Base-by-base conservation (phyloP, 805 yeast species). In the Pichia nanzhaoensis region DNA sequence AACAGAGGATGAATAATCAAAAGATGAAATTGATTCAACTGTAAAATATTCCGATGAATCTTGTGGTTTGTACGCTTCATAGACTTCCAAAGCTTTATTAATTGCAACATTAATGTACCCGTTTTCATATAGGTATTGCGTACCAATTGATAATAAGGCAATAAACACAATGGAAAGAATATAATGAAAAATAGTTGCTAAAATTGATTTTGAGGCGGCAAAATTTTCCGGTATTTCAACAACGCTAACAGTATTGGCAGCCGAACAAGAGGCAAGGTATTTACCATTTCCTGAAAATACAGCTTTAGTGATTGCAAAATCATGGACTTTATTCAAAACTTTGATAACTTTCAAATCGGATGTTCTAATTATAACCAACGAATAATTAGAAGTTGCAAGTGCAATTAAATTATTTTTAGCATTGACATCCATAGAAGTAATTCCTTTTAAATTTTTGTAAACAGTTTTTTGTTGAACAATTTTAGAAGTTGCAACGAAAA, bases 261-360 rank as follows among this genome's bases (percentile, higher is more conserved):
- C 95, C 30, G 91, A 82, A 0, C 79, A 82, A 19, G 87, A 75
- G 3, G 87, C 91, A 40, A 87, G 64, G 45, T 71, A 71, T 41
- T 74, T 65, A 7, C 90, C 88, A 57, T 78, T 71, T 13, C 84
- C 82, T 4, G 88, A 80, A 48, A 87, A 80, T 2, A 77, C 67
- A 9, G 86, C 77, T 37, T 75, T 73, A 0, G 96, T 88, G 42
- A 88, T 80, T 21, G 95, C 88, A 60, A 85, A 85, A 8, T 73
- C 68, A 60, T 89, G 96, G 44, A 84, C 79, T 49, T 82, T 75
- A 36, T 73, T 73, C 45, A 78, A 66, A 6, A 70, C 65, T 46
- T 73, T 77, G 21, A 78, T 54, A 12, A 73, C 61, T 36, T 73
- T 69, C 48, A 89, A 73, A 49, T 72, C 77, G 2, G 70, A 65